These are phyloP conservation scores for Sarcomyxa edulis DNA, from an alignment of 768 basidiomycete species.

Conservation along the genomic window DNA sequence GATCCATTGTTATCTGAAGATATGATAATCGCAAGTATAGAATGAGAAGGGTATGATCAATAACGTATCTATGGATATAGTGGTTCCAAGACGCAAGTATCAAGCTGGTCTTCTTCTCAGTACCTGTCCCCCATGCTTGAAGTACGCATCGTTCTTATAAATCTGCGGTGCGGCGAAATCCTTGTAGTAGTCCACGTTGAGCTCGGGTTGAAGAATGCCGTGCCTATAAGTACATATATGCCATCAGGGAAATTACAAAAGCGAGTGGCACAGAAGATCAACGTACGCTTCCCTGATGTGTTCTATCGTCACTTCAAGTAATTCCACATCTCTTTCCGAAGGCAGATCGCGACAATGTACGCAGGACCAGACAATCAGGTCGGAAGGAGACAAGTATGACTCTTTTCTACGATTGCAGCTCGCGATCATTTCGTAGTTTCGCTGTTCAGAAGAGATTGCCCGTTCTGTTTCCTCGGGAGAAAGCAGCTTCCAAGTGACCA, in stretches of 20 bases:
- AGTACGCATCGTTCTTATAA: not conserved
- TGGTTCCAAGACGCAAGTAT: too few species aligned
- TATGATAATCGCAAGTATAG: too few species aligned
- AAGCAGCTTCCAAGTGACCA: not conserved
- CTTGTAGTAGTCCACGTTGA: constrained; percentile 26
- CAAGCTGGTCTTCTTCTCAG: too few species aligned
- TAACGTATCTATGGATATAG: too few species aligned
- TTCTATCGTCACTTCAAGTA: not conserved
- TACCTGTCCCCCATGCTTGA: too few species aligned
- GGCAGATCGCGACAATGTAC: constrained; percentile 3
- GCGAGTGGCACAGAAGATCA: not conserved
- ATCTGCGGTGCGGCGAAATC: constrained; percentile 20
- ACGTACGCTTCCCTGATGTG: not conserved
- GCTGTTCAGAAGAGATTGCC: not conserved
- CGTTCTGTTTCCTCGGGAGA: not conserved
- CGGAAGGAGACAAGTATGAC: not conserved
- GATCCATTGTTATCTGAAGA: too few species aligned
- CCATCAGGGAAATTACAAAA: constrained; percentile 10
- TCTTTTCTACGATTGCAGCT: not conserved
- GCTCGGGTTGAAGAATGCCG: constrained; percentile 18
- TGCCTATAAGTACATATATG: constrained; percentile 19
- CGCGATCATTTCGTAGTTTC: not conserved
- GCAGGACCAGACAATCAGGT: not conserved
- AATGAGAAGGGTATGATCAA: too few species aligned
- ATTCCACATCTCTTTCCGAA: not conserved